These are phyloP conservation scores for Cryphonectria radicalis DNA, from an alignment of 2,329 filamentous ascomycete genomes.

Conservation along the genomic window DNA sequence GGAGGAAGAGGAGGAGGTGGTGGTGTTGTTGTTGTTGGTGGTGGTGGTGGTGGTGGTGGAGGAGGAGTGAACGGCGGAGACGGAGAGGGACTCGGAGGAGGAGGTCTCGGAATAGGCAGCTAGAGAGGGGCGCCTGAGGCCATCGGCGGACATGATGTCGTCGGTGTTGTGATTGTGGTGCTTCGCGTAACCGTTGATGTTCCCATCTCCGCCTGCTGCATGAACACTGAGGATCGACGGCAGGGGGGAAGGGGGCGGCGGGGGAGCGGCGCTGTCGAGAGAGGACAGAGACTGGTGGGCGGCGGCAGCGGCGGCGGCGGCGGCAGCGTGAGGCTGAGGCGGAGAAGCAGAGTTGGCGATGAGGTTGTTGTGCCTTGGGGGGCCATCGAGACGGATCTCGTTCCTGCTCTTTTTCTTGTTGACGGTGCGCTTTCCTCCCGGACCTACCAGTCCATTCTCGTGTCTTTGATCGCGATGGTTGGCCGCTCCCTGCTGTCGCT, in stretches of 20 bases:
- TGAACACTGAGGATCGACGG: conserved; percentile 36
- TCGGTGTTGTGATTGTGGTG: conserved; percentile 45
- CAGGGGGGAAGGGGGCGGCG: conserved; percentile 34
- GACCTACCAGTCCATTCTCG: conserved; percentile 85
- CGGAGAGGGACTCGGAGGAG: conserved; percentile 31
- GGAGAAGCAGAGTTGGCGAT: conserved; percentile 21
- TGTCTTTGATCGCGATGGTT: conserved; percentile 76
- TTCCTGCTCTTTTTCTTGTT: conserved; percentile 51
- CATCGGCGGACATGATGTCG: conserved; percentile 44
- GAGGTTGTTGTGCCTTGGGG: conserved; percentile 32
- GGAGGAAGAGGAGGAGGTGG: neutral
- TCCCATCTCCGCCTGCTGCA: conserved; percentile 24
- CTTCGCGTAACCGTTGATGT: conserved; percentile 41
- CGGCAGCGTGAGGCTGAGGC: conserved; percentile 27
- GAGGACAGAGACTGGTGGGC: conserved; percentile 29
- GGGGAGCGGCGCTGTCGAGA: conserved; percentile 33
- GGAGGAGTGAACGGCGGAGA: conserved; percentile 32
- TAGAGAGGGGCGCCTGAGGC: conserved; percentile 52
- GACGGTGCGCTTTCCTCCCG: conserved; percentile 59
- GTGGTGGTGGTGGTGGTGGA: conserved; percentile 21
- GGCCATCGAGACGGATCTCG: conserved; percentile 44
- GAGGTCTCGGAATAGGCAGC: conserved; percentile 48
- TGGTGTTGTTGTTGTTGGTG: conserved; percentile 7
- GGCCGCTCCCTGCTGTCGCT: conserved; percentile 64
- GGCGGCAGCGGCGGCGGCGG: conserved; percentile 14